Evolutionary conservation across 305 asterid species (phyloP), one percentile per base, ranked within the genome.

Genomic region (Fraxinus greggii): DNA sequence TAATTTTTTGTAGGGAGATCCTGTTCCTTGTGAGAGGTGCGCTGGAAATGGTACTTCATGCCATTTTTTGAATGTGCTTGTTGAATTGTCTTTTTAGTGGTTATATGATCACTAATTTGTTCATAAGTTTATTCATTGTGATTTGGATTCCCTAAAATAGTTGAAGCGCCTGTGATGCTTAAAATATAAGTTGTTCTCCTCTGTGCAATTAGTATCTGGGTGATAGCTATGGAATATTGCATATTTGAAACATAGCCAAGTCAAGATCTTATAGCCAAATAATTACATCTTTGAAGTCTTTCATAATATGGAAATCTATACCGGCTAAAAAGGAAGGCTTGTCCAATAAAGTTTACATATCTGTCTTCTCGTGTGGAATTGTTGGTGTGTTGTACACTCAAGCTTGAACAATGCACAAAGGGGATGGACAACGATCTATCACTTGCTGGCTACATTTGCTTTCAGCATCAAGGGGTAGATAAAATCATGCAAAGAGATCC

Each of bases 11-110:
- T 89, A 95, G 98, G 97, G 98, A 81, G 98, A 93, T 89, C 98
- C 98, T 78, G 92, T 93, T 79, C 89, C 98, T 17, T 93, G 98
- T 86, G 92, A 90, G 59, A 90, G 92, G 84, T 95, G 98, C 51
- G 97, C 95, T 78, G 98, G 98, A 59, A 95, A 95, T 83, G 97
- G 98, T 95, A 90, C 78, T 81, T 89, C 77, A 67, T 77, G 79
- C 26, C 73, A 28, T 78, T 69, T 82, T 56, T 23, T 74, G 1
- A 2, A 23, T 24, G 24, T 76, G 63, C 36, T 76, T 36, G 74
- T 73, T 51, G n/a, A 31, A 24, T 9, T 23, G 28, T 61, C 4
- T 63, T 3, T 63, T 2, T 23, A 23, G 1, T 63, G 33, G 15
- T 9, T 24, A 7, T 26, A 8, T 10, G 21, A 26, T 63, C 2